Conservation (phyloP, 441 rosid genomes). For the Pelargonium citronellum region DNA sequence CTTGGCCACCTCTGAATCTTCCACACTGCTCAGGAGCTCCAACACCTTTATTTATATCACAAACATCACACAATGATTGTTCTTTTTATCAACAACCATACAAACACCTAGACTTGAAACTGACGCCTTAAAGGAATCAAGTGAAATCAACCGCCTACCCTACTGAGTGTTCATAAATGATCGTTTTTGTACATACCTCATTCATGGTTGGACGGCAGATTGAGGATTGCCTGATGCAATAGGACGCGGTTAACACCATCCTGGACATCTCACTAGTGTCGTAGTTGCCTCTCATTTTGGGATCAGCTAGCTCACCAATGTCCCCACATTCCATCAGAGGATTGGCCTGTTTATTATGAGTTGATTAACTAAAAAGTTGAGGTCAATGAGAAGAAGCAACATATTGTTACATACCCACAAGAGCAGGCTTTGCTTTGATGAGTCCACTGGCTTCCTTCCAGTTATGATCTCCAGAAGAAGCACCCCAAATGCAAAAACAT, state of each 20-base stretch:
- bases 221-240: slow-evolving; percentile 73
- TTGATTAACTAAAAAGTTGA: neutral
- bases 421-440: slow-evolving; percentile 68
- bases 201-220: slow-evolving; percentile 79
- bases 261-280: slow-evolving; percentile 61
- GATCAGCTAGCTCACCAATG: slow-evolving; percentile 57
- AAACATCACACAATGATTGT: neutral
- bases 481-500: slow-evolving; percentile 81
- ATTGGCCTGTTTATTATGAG: slow-evolving; percentile 44
- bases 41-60: slow-evolving; percentile 39
- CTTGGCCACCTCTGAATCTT: slow-evolving; percentile 45
- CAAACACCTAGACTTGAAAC: too few relatives aligned
- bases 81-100: neutral
- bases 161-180: neutral
- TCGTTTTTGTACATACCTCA: slow-evolving; percentile 34
- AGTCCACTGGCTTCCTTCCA: slow-evolving; percentile 71
- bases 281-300: slow-evolving; percentile 49
- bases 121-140: too few relatives aligned
- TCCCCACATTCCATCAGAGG: slow-evolving; percentile 70
- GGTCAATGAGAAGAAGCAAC: neutral
- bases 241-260: slow-evolving; percentile 59
- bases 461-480: slow-evolving; percentile 80
- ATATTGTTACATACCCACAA: slow-evolving; percentile 53
- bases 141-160: too few relatives aligned
- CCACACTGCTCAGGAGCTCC: slow-evolving; percentile 62